These are phyloP conservation scores for Yarrowia osloensis DNA, from an alignment of 805 yeast genomes.

Conservation along the genomic window DNA sequence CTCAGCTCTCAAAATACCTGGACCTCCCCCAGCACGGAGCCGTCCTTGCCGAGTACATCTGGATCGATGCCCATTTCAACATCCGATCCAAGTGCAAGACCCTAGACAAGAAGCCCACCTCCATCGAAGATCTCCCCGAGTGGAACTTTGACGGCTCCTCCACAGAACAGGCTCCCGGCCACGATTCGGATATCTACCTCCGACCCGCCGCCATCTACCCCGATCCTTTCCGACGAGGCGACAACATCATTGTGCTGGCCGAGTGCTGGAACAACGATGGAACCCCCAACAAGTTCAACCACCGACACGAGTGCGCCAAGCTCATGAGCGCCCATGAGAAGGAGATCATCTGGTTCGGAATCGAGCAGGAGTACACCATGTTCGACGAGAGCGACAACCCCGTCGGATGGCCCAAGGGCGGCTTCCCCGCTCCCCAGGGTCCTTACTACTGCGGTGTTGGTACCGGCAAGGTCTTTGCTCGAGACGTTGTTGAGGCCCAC, in stretches of 20 bases:
- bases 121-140: slow-evolving; percentile 88
- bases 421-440: slow-evolving; percentile 99
- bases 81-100: slow-evolving; percentile 95
- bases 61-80: slow-evolving; percentile 93
- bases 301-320: slow-evolving; percentile 95
- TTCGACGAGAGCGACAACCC: slow-evolving; percentile 87
- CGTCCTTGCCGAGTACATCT: slow-evolving; percentile 93
- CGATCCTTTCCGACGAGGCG: slow-evolving; percentile 98
- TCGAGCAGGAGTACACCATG: slow-evolving; percentile 97
- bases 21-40: slow-evolving; percentile 82
- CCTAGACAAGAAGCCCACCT: slow-evolving; percentile 62
- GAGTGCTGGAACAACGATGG: slow-evolving; percentile 99
- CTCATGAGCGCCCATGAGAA: slow-evolving; percentile 87
- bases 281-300: slow-evolving; percentile 98
- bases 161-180: slow-evolving; percentile 97
- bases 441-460: slow-evolving; percentile 99
- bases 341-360: slow-evolving; percentile 93
- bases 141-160: slow-evolving; percentile 99
- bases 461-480: slow-evolving; percentile 94
- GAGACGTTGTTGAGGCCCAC: slow-evolving; percentile 98
- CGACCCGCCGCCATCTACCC: slow-evolving; percentile 95
- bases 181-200: slow-evolving; percentile 90
- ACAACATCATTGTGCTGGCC: slow-evolving; percentile 89
- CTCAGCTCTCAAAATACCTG: slow-evolving; percentile 58
- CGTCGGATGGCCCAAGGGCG: slow-evolving; percentile 99